Conservation (phyloP, 257 asterid species). For the Przewalskia tangutica region DNA sequence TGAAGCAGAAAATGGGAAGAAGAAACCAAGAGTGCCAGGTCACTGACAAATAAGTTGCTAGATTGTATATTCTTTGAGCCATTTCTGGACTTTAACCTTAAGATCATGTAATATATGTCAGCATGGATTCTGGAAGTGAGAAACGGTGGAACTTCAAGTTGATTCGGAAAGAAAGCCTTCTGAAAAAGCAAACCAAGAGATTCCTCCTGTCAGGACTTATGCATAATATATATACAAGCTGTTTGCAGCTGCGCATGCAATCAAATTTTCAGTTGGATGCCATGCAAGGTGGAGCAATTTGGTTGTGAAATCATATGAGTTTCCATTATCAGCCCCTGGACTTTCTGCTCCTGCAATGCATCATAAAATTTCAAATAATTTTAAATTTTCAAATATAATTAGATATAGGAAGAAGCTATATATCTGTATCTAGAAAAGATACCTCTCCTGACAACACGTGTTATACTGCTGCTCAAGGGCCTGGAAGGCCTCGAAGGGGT, state of each 20-base stretch:
- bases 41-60: constrained; percentile 13
- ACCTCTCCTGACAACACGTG: constrained; percentile 90
- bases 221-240: constrained; percentile 99
- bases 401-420: background rate
- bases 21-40: constrained; percentile 22
- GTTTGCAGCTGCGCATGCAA: constrained; percentile 99
- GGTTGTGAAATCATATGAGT: constrained; percentile 79
- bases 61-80: constrained; percentile 29
- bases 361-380: background rate
- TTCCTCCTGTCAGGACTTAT: constrained; percentile 24
- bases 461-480: constrained; percentile 69
- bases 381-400: background rate
- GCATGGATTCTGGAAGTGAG: constrained; percentile 24
- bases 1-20: constrained; percentile 30
- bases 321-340: constrained; percentile 82
- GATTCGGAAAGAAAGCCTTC: constrained; percentile 18
- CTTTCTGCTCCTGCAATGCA: constrained; percentile 60
- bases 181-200: constrained; percentile 20
- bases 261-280: constrained; percentile 93
- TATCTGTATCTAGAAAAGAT: background rate
- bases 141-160: constrained; percentile 21
- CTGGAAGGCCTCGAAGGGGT: constrained; percentile 88
- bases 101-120: constrained; percentile 29
- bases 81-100: constrained; percentile 18
- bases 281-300: constrained; percentile 95